These are phyloP conservation scores for Hypoxylon lenormandii DNA, from an alignment of 495 filamentous ascomycete genomes.

Conservation along the genomic window DNA sequence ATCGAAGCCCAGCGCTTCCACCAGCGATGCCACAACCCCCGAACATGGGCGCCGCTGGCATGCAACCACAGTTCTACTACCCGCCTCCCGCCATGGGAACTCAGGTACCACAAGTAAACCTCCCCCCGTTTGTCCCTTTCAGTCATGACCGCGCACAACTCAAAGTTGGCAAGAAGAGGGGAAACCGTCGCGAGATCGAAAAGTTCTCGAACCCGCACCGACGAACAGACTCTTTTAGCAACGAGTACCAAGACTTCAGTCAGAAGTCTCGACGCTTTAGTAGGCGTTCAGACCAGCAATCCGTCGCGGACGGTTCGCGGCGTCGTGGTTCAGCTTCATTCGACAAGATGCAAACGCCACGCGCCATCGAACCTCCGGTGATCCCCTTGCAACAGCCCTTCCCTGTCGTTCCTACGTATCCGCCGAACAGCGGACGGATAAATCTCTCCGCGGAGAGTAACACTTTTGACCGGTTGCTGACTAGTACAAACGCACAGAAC, in stretches of 20 bases:
- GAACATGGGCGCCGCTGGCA: conserved; percentile 68
- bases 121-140: conserved; percentile 59
- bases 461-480: conserved; percentile 81
- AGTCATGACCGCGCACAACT: conserved; percentile 40
- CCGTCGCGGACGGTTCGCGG: conserved; percentile 35
- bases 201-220: conserved; percentile 56
- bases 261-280: conserved; percentile 54
- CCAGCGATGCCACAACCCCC: conserved; percentile 72
- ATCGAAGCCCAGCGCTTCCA: conserved; percentile 78
- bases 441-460: conserved; percentile 77
- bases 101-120: conserved; percentile 72
- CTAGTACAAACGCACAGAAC: conserved; percentile 66
- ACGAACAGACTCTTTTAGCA: conserved; percentile 49
- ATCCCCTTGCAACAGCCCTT: conserved; percentile 48
- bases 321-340: conserved; percentile 21
- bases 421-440: conserved; percentile 47
- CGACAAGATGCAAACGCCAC: conserved; percentile 28
- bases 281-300: conserved; percentile 56
- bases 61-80: conserved; percentile 71
- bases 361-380: conserved; percentile 44
- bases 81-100: conserved; percentile 64
- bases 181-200: conserved; percentile 58
- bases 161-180: conserved; percentile 58
- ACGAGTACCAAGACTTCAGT: conserved; percentile 48
- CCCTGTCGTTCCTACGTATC: conserved; percentile 53